Base-by-base conservation (phyloP, 148 eudicot species). In the Camellia japonica region DNA sequence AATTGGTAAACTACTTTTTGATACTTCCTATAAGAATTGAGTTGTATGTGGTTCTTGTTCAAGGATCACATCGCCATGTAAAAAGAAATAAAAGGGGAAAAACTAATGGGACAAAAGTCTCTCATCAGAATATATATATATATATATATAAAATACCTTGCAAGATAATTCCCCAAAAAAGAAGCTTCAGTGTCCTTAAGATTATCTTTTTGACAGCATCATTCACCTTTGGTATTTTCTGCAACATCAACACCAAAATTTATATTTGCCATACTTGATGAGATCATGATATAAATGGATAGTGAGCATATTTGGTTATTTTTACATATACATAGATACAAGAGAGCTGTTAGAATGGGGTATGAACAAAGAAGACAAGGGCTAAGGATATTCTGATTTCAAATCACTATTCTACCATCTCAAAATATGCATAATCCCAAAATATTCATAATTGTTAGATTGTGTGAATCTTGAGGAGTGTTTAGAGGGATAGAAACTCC, bases 151-250 rank as follows among this genome's bases (percentile, higher is more conserved):
- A 7, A 15, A 18, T 79, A 88, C 91, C 91, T 84, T 88, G 89
- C 54, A 88, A 64, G 42, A 88, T 47, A 80, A 88, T 76, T 20
- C 91, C 91, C 91, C 89, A 88, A 62, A 88, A 88, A 0, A 88
- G 81, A 64, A 88, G 83, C 82, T 86, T 86, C 76, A 88, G 60
- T 11, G 91, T 88, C 80, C 91, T 86, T 51, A 77, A 10, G 54
- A 80, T 56, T 46, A 88, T 83, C 84, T 70, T 88, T 69, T 61
- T 81, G 23, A 88, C 77, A 7, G 89, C 89, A 69, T 0, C 20
- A 2, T 46, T 51, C 59, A 78, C 68, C 56, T 82, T 79, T 13
- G 89, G 87, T 69, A 86, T 80, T 78, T 76, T 88, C 91, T 88
- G 78, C 80, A 78, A 62, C 67, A 80, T 12, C 23, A 20, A 76